Evolutionary conservation across 2,329 filamentous ascomycete genomes (phyloP).

Genomic region (Pyrenophora tritici-repentis): DNA sequence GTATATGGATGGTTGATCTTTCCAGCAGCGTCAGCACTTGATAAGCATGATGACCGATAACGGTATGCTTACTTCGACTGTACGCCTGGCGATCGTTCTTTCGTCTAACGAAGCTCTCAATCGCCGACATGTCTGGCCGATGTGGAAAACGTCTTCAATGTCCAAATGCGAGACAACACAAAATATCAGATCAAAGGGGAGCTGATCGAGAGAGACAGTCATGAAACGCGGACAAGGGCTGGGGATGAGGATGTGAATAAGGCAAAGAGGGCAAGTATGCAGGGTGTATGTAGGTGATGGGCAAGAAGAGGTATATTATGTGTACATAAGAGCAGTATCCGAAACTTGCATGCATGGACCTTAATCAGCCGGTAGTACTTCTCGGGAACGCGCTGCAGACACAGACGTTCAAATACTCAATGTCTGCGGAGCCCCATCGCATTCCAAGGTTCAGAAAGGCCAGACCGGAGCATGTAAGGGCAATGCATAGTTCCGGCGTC

Average conservation of each 20-base stretch:
- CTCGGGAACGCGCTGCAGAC: too few species aligned
- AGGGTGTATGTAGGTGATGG: not conserved
- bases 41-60: constrained; percentile 9
- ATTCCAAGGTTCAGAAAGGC: too few species aligned
- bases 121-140: constrained; percentile 59
- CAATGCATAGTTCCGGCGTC: not conserved
- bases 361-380: not conserved
- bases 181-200: constrained; percentile 70
- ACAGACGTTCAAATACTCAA: too few species aligned
- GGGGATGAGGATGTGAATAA: not conserved
- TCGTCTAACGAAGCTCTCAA: constrained; percentile 59
- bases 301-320: not conserved
- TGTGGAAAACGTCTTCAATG: constrained; percentile 62
- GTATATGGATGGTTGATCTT: constrained; percentile 52
- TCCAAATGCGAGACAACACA: constrained; percentile 61
- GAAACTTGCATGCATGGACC: not conserved
- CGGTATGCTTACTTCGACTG: constrained; percentile 58
- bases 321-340: not conserved
- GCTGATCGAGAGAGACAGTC: constrained; percentile 45
- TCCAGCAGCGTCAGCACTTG: constrained; percentile 2
- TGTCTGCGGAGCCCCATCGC: too few species aligned
- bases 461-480: too few species aligned
- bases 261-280: not conserved
- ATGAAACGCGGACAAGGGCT: constrained; percentile 24
- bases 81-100: constrained; percentile 61